Conservation (phyloP, 2,329 filamentous ascomycete species). For the Periconia sp. region DNA sequence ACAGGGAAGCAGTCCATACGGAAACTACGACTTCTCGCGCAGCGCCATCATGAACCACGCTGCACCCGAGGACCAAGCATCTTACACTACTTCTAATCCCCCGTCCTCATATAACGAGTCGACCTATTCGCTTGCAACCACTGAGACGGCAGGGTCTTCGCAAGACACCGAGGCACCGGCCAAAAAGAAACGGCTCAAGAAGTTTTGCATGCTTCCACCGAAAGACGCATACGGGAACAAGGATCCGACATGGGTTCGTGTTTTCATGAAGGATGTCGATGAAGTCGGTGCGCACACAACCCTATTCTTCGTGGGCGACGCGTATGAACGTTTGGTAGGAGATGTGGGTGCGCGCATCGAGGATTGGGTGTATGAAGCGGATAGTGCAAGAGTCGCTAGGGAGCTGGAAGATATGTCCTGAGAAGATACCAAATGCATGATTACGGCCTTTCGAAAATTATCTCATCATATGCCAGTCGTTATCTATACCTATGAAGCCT, state of each 20-base stretch:
- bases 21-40: constrained; percentile 37
- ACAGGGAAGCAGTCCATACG: constrained; percentile 22
- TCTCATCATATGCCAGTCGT: too few relatives aligned
- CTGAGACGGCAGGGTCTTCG: not conserved
- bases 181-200: constrained; percentile 64
- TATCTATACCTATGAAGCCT: too few relatives aligned
- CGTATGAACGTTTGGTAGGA: constrained; percentile 78
- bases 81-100: constrained; percentile 10
- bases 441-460: too few relatives aligned
- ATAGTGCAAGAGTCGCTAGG: constrained; percentile 35
- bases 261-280: constrained; percentile 83
- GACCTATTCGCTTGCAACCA: constrained; percentile 25
- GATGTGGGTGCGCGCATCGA: constrained; percentile 72
- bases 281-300: constrained; percentile 86
- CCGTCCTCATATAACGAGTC: constrained; percentile 20
- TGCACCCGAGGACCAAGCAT: constrained; percentile 28
- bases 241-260: constrained; percentile 76
- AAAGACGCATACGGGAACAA: constrained; percentile 60
- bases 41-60: constrained; percentile 36
- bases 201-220: constrained; percentile 79
- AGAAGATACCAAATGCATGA: too few relatives aligned
- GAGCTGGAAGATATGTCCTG: constrained; percentile 27
- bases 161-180: constrained; percentile 19
- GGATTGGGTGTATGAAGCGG: constrained; percentile 72
- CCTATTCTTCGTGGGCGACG: constrained; percentile 74